phyloP scores from a whole-genome alignment of 176 grass and related monocot species.

The Aechmea fasciata region DNA sequence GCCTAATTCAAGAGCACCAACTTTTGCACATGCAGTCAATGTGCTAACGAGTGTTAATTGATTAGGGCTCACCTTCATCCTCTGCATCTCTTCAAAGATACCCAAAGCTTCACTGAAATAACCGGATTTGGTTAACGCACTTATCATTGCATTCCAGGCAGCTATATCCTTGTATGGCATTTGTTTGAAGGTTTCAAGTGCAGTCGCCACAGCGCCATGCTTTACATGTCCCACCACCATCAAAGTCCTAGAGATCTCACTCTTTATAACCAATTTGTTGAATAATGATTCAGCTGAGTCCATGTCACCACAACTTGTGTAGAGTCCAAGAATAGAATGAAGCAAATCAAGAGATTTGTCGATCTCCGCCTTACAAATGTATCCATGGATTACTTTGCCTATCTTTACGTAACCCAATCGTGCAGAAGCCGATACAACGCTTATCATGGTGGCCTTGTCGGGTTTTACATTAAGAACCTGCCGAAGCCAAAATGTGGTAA shows the following conservation, averaged over 20 bases:
- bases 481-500: neutral
- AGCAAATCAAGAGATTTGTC: too few relatives aligned
- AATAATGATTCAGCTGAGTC: neutral
- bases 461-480: neutral
- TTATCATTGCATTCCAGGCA: conserved; percentile 3
- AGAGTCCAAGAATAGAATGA: too few relatives aligned
- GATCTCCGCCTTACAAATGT: too few relatives aligned
- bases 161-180: conserved; percentile 4
- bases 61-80: neutral
- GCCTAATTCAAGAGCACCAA: neutral
- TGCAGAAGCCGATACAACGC: neutral
- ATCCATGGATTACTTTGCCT: too few relatives aligned
- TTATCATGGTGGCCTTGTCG: neutral
- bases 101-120: neutral
- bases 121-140: neutral
- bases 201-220: neutral
- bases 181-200: neutral
- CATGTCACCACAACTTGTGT: neutral
- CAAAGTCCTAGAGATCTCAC: conserved; percentile 1
- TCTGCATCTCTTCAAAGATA: neutral
- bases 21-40: neutral
- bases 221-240: neutral
- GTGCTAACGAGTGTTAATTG: neutral
- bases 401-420: neutral
- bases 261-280: neutral